Evolutionary conservation across 2,329 filamentous ascomycete species (phyloP).

Genomic region (Leptodontidium sp.): DNA sequence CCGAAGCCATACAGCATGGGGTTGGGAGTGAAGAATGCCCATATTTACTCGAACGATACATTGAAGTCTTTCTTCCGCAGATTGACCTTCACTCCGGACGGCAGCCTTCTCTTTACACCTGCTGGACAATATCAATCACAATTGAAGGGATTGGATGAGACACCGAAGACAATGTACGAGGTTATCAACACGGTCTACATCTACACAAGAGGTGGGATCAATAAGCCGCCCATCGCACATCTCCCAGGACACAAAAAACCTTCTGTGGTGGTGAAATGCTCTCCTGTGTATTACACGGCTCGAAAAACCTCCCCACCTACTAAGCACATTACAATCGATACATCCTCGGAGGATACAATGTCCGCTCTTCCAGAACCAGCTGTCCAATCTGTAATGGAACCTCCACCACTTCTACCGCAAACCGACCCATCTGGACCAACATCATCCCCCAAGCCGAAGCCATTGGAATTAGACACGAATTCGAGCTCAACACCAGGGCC

Average conservation of each 20-base stretch:
- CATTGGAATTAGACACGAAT: slow-evolving; percentile 54
- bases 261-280: slow-evolving; percentile 94
- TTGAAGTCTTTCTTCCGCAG: slow-evolving; percentile 96
- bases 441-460: slow-evolving; percentile 55
- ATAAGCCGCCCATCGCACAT: slow-evolving; percentile 94
- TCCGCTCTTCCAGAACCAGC: slow-evolving; percentile 84
- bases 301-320: slow-evolving; percentile 74
- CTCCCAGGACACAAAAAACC: slow-evolving; percentile 98
- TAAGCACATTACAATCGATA: slow-evolving; percentile 93
- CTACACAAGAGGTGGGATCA: slow-evolving; percentile 94
- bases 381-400: slow-evolving; percentile 76
- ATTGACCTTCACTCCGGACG: slow-evolving; percentile 93
- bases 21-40: slow-evolving; percentile 80
- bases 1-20: slow-evolving; percentile 70
- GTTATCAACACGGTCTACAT: slow-evolving; percentile 98
- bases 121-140: slow-evolving; percentile 94
- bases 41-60: slow-evolving; percentile 95
- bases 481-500: slow-evolving; percentile 62
- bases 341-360: slow-evolving; percentile 88
- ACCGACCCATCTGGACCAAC: slow-evolving; percentile 60
- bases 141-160: slow-evolving; percentile 67
- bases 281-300: slow-evolving; percentile 85
- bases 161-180: slow-evolving; percentile 79
- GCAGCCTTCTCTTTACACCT: slow-evolving; percentile 90
- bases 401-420: slow-evolving; percentile 68